phyloP scores from a whole-genome alignment of 768 basidiomycete species.

The Lepiota subincarnata region DNA sequence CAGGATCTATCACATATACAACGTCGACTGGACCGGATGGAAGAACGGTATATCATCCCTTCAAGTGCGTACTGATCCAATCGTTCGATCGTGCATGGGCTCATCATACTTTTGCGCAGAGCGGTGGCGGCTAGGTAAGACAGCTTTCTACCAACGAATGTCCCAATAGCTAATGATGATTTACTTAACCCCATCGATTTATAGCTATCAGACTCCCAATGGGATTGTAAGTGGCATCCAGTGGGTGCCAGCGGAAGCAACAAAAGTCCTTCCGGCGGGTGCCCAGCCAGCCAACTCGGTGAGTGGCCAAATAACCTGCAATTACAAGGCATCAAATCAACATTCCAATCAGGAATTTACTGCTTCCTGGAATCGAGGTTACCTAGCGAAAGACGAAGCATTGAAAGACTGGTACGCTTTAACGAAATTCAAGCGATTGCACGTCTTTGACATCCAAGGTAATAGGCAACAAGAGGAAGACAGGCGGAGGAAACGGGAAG shows the following conservation, averaged over 20 bases:
- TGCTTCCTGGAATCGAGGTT: constrained; percentile 44
- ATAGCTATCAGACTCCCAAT: constrained; percentile 67
- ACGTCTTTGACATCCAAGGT: neutral
- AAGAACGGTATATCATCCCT: constrained; percentile 60
- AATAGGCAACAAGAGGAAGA: constrained; percentile 46
- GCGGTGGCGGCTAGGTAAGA: constrained; percentile 71
- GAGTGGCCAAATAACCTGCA: constrained; percentile 17
- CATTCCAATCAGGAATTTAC: constrained; percentile 7
- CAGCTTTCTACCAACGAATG: constrained; percentile 11
- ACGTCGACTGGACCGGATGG: constrained; percentile 63
- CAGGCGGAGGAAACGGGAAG: constrained; percentile 40
- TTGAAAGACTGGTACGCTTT: constrained; percentile 1
- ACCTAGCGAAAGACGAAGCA: constrained; percentile 36
- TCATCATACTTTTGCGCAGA: constrained; percentile 35
- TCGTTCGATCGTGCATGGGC: constrained; percentile 9
- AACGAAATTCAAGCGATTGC: neutral
- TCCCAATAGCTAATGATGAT: constrained; percentile 6
- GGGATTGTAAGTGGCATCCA: constrained; percentile 66
- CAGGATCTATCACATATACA: constrained; percentile 73
- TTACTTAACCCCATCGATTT: constrained; percentile 21
- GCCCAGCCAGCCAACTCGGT: constrained; percentile 58
- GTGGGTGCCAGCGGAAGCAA: constrained; percentile 69
- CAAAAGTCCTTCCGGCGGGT: constrained; percentile 53
- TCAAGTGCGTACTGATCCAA: constrained; percentile 39
- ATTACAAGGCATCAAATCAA: neutral